Percentiles rank a stretch among this genome's conserved stretches.
These are phyloP conservation scores for Suillus decipiens DNA, from an alignment of 768 basidiomycete genomes.

Conservation along the genomic window DNA sequence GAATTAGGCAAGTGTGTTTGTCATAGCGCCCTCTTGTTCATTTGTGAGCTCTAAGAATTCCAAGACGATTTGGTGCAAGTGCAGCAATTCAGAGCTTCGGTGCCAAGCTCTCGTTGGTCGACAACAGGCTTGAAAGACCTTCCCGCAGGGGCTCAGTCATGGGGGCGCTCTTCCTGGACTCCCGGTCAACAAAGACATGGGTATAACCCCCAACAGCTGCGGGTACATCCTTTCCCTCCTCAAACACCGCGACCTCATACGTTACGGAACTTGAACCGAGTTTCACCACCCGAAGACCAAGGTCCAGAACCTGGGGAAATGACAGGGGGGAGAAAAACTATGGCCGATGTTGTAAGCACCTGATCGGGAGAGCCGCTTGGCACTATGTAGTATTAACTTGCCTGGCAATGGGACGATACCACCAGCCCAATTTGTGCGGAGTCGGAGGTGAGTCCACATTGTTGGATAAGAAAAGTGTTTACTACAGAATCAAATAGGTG, in stretches of 20 bases:
- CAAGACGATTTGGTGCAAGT: neutral
- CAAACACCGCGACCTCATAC: conserved; percentile 81
- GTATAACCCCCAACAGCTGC: conserved; percentile 63
- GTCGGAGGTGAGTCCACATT: conserved; percentile 56
- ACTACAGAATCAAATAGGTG: conserved; percentile 82
- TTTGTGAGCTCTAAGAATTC: neutral
- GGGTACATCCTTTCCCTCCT: conserved; percentile 30
- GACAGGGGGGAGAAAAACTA: conserved; percentile 74
- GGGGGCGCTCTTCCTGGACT: conserved; percentile 53
- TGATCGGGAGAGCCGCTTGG: neutral
- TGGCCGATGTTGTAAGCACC: neutral
- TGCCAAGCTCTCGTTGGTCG: neutral
- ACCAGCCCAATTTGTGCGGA: conserved; percentile 72
- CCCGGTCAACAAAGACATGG: conserved; percentile 78
- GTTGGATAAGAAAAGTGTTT: conserved; percentile 74
- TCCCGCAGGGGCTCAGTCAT: conserved; percentile 45
- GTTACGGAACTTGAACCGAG: conserved; percentile 76
- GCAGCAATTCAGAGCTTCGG: conserved; percentile 24
- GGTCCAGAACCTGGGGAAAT: conserved; percentile 70
- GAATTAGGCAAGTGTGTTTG: neutral
- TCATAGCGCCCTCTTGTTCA: neutral
- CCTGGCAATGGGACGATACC: conserved; percentile 74
- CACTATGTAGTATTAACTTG: conserved; percentile 24
- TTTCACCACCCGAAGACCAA: conserved; percentile 67
- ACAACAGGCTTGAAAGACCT: conserved; percentile 40